Percentiles rank a stretch among this genome's conserved stretches.
These are phyloP conservation scores for Diaporthe eres DNA, from an alignment of 2,329 filamentous ascomycete species.

Conservation along the genomic window DNA sequence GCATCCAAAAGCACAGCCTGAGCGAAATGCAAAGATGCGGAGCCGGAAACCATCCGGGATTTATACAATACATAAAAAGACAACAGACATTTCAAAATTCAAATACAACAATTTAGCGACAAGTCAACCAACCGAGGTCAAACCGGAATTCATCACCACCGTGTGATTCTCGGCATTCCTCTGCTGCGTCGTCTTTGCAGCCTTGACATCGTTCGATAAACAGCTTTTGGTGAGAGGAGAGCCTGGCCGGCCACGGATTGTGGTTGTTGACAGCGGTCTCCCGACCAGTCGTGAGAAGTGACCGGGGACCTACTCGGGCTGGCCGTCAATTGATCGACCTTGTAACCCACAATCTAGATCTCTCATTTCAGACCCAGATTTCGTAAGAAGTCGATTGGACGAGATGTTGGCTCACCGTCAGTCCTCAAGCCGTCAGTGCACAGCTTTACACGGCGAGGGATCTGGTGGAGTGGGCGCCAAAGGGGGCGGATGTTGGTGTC, in stretches of 20 bases:
- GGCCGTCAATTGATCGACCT: constrained; percentile 26
- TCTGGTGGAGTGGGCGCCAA: constrained; percentile 15
- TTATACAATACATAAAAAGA: not conserved
- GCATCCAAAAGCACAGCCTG: constrained; percentile 36
- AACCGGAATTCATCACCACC: not conserved
- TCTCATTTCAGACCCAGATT: constrained; percentile 20
- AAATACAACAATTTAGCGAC: not conserved
- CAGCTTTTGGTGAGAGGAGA: not conserved
- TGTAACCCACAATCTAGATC: constrained; percentile 29
- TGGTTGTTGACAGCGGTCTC: constrained; percentile 2
- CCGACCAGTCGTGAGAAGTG: constrained; percentile 1
- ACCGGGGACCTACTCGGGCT: not conserved
- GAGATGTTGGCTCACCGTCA: constrained; percentile 12
- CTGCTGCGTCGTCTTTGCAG: not conserved
- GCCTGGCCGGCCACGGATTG: not conserved
- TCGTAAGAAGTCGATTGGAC: not conserved
- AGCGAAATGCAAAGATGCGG: not conserved
- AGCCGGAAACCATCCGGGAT: not conserved
- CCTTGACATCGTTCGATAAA: not conserved
- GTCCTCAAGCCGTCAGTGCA: not conserved
- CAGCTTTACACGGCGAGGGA: not conserved
- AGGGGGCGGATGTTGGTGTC: constrained; percentile 13
- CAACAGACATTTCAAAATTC: not conserved
- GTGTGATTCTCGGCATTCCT: not conserved
- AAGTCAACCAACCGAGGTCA: not conserved